These are phyloP conservation scores for Tagetes erecta DNA, from an alignment of 129 eudicot species.

Conservation along the genomic window DNA sequence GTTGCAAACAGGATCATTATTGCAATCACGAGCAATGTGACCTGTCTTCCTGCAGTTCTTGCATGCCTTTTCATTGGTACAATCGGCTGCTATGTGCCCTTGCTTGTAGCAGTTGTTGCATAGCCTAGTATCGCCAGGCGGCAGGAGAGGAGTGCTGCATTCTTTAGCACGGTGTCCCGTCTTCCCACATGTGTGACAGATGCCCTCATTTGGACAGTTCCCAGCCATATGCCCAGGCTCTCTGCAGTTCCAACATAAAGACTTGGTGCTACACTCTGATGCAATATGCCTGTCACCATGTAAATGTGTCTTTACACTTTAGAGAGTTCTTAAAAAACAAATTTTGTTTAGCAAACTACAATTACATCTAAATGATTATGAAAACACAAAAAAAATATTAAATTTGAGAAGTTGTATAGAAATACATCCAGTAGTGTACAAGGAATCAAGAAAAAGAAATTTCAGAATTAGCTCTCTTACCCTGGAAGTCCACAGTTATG, in stretches of 20 bases:
- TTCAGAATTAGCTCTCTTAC: slow-evolving; percentile 42
- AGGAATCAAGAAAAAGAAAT: slow-evolving; percentile 1
- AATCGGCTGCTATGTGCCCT: slow-evolving; percentile 87
- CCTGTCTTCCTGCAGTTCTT: slow-evolving; percentile 93
- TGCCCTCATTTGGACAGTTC: slow-evolving; percentile 86
- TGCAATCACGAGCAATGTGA: slow-evolving; percentile 88
- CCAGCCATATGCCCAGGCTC: slow-evolving; percentile 99
- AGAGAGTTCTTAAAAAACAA: background rate
- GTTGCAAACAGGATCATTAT: slow-evolving; percentile 87
- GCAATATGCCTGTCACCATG: slow-evolving; percentile 67
- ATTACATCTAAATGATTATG: background rate
- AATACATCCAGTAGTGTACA: background rate
- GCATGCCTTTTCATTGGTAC: slow-evolving; percentile 96
- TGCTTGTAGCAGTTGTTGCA: slow-evolving; percentile 96
- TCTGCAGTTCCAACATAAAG: slow-evolving; percentile 98
- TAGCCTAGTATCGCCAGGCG: slow-evolving; percentile 84
- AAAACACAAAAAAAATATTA: background rate
- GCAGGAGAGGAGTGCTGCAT: slow-evolving; percentile 61
- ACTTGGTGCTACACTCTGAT: slow-evolving; percentile 78
- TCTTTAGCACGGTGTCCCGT: slow-evolving; percentile 90
- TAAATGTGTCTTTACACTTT: background rate
- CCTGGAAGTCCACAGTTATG: slow-evolving; percentile 97
- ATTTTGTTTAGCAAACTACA: background rate
- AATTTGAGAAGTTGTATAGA: background rate
- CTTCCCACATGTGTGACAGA: slow-evolving; percentile 95